Evolutionary conservation across 345 rosid genomes (phyloP).

Genomic region (Pistacia vera): DNA sequence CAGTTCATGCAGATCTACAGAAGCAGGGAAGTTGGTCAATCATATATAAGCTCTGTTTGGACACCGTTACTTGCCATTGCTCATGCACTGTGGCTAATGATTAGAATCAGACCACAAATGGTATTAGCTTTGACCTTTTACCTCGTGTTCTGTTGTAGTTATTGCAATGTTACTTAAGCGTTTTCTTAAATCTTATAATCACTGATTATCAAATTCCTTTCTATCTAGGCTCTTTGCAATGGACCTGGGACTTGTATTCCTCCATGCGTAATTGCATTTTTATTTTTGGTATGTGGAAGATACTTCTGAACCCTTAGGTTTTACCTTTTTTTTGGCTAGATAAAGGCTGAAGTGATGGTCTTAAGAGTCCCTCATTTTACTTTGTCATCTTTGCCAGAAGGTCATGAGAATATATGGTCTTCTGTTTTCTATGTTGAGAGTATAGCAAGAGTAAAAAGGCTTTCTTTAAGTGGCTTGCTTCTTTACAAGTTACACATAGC

Average conservation of each 20-base stretch:
- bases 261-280: constrained; percentile 68
- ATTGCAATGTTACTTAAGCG: constrained; percentile 1
- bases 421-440: constrained; percentile 84
- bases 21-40: constrained; percentile 97
- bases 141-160: neutral
- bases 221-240: constrained; percentile 76
- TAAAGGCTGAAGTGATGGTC: neutral
- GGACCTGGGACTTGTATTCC: constrained; percentile 93
- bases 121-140: constrained; percentile 40
- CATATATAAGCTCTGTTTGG: constrained; percentile 82
- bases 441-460: constrained; percentile 85
- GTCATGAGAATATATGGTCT: constrained; percentile 76
- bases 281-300: constrained; percentile 63
- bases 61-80: constrained; percentile 66
- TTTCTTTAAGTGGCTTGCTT: constrained; percentile 83
- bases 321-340: neutral
- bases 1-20: constrained; percentile 77
- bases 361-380: constrained; percentile 4
- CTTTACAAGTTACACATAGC: constrained; percentile 66
- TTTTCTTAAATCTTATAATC: constrained; percentile 12
- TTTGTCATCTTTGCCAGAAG: constrained; percentile 33
- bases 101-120: constrained; percentile 84
- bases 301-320: neutral
- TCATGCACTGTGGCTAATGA: constrained; percentile 78
- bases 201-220: neutral